Conservation (phyloP, 2,329 filamentous ascomycete species). For the Aspergillus fructus region DNA sequence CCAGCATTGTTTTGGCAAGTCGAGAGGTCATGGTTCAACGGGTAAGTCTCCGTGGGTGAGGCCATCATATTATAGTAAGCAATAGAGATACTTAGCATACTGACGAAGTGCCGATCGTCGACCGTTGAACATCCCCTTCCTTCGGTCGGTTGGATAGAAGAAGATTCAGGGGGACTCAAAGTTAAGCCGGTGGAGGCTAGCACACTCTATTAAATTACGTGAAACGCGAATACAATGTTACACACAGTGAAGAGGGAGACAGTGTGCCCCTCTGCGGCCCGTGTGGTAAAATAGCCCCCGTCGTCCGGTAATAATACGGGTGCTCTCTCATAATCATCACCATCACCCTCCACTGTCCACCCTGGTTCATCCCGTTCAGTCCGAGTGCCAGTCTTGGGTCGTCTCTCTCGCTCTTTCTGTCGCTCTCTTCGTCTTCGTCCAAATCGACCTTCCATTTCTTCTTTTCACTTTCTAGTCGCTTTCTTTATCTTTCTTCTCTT, state of each 20-base stretch:
- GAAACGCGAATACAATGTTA: not conserved
- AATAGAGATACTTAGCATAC: not conserved
- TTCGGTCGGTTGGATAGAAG: not conserved
- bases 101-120: not conserved
- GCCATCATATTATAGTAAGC: not conserved
- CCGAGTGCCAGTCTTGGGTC: not conserved
- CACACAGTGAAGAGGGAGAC: not conserved
- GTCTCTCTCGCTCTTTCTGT: constrained; percentile 7
- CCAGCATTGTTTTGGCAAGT: not conserved
- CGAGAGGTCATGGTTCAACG: not conserved
- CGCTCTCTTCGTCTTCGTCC: constrained; percentile 11
- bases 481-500: constrained; percentile 16
- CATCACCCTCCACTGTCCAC: not conserved
- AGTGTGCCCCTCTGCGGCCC: not conserved
- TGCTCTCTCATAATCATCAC: not conserved
- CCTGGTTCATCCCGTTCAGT: not conserved
- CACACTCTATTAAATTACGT: not conserved
- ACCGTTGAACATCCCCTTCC: not conserved
- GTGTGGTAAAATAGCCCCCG: not conserved
- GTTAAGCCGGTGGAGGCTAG: not conserved
- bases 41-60: not conserved
- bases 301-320: not conserved
- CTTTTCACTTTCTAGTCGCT: constrained; percentile 11
- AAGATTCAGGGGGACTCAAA: constrained; percentile 1
- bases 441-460: constrained; percentile 19